phyloP scores from a whole-genome alignment of 345 rosid genomes.

The Populus davidiana region DNA sequence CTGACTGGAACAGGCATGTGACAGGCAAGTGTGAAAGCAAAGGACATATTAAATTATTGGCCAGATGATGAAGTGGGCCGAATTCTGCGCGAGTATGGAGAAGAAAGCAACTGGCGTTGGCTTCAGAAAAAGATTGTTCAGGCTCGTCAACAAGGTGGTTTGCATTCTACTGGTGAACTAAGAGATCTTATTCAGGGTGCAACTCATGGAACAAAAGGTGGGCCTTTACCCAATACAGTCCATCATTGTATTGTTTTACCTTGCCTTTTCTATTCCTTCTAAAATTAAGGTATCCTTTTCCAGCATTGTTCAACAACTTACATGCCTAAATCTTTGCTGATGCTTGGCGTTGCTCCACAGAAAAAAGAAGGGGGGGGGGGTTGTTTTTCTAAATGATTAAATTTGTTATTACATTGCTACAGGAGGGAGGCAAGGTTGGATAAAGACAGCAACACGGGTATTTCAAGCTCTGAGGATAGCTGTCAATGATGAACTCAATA shows the following conservation, averaged over 20 bases:
- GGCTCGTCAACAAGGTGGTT: constrained; percentile 65
- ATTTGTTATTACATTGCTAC: constrained; percentile 12
- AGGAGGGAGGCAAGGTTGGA: constrained; percentile 96
- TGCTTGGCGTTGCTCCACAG: too few species aligned
- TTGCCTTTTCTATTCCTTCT: not conserved
- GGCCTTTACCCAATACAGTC: not conserved
- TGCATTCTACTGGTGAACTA: constrained; percentile 80
- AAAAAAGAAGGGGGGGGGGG: too few species aligned
- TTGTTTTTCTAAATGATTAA: not conserved
- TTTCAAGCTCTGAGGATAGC: constrained; percentile 92
- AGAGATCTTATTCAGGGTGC: constrained; percentile 53
- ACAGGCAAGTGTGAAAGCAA: constrained; percentile 76
- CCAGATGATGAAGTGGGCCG: constrained; percentile 75
- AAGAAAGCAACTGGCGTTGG: constrained; percentile 73
- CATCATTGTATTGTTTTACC: not conserved
- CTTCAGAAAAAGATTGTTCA: constrained; percentile 66
- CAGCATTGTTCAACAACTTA: not conserved
- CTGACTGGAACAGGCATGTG: constrained; percentile 34
- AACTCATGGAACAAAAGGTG: constrained; percentile 55
- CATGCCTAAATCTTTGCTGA: not conserved
- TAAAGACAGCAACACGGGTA: constrained; percentile 91
- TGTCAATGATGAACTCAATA: constrained; percentile 85
- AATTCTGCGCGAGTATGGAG: constrained; percentile 75
- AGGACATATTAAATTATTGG: constrained; percentile 83
- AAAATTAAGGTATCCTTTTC: too few species aligned